Base-by-base conservation (phyloP, 306 rosid species). In the Rosa lucieae region DNA sequence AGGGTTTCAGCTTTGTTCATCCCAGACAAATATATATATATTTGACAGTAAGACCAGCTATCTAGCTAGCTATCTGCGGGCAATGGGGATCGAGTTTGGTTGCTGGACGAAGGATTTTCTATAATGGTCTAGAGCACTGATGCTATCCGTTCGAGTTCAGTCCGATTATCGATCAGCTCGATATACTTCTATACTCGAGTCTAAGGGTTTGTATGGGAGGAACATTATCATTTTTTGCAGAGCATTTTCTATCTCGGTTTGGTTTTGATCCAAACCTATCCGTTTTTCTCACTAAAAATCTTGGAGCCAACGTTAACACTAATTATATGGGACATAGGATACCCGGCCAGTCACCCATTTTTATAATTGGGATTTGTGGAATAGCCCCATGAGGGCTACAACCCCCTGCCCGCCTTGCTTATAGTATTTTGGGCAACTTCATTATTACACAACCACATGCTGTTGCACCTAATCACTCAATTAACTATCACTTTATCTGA, bases 381-480 rank as follows among this genome's bases (percentile, higher is more conserved):
- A 39, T 77, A 37, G 74, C 65, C 73, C 74, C 37, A 48, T 8
- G 66, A 18, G 74, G 70, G 70, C 75, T 74, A 53, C 40, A 52
- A 66, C 21, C 59, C 66, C 66, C 65, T 79, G 12, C 65, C 66
- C 47, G 12, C 65, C 66, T 39, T 65, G 26, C 51, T 3, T 14
- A 63, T 23, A 10, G n/a, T 48, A 37, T 20, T 44, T 53, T 67
- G 29, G 73, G 66, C 29, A 56, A 20, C 68, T 56, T 49, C 72
- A 9, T 49, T 61, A 71, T 20, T 62, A 42, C 51, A 75, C 46
- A 76, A 55, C 80, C 84, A 76, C 84, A 77, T 79, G 84, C 72
- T 71, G 43, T 46, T 66, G 37, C 52, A 72, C 56, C 46, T 52
- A 12, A 71, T 75, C 77, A 35, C 73, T 8, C 2, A 17, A 65